These are phyloP conservation scores for Ceratonia siliqua DNA, from an alignment of 306 rosid genomes.

Conservation along the genomic window DNA sequence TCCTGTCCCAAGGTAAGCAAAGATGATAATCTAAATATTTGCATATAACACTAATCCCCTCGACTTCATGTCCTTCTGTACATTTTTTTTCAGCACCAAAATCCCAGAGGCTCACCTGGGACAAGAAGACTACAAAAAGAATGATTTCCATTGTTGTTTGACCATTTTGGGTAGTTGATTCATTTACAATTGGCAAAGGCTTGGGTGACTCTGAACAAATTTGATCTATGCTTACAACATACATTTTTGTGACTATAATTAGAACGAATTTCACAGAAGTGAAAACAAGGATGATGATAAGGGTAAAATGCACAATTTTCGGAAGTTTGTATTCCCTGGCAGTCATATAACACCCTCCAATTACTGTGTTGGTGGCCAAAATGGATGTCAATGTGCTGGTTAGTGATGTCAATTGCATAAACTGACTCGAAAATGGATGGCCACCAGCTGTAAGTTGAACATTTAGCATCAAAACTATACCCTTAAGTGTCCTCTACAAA, in stretches of 20 bases:
- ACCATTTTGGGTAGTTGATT: slow-evolving; percentile 12
- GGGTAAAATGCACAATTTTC: neutral
- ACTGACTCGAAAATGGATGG: slow-evolving; percentile 36
- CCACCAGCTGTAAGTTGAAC: slow-evolving; percentile 43
- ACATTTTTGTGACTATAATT: neutral
- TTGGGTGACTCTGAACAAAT: neutral
- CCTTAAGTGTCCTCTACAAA: slow-evolving; percentile 83
- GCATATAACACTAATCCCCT: slow-evolving; percentile 4
- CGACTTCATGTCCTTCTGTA: neutral
- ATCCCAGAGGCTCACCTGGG: neutral
- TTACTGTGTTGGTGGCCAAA: slow-evolving; percentile 33
- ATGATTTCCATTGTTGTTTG: neutral
- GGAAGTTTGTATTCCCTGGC: neutral
- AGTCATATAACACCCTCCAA: slow-evolving; percentile 29
- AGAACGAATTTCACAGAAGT: neutral
- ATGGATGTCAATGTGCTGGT: slow-evolving; percentile 23
- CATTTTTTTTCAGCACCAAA: neutral
- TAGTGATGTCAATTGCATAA: slow-evolving; percentile 33
- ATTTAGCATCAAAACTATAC: slow-evolving; percentile 37
- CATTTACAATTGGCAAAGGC: slow-evolving; percentile 9
- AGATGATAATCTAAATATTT: neutral
- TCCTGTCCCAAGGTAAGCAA: neutral
- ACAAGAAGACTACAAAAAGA: neutral
- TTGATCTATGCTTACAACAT: neutral
- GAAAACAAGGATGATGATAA: neutral